Base-by-base conservation (phyloP, 192 early-diverging fungal genomes). In the Rhizophagus sp. region DNA sequence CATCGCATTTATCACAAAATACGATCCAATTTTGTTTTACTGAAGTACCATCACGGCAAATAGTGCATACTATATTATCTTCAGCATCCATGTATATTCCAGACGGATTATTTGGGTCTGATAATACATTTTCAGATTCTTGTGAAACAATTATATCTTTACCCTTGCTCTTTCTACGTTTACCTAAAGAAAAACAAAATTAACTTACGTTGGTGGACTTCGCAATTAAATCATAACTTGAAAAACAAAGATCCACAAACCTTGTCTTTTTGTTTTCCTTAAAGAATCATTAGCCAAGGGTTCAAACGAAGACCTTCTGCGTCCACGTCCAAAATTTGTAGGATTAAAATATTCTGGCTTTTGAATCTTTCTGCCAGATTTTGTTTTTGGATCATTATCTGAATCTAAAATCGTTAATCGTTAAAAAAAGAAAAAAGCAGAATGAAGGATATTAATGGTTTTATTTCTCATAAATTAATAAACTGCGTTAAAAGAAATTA, bases 1-100 rank as follows among this genome's bases (percentile, higher is more conserved):
- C 71, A 70, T 83, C 82, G 62, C 82, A 83, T 4, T 47, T 39
- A 66, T 83, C 82, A 67, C 82, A 83, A 27, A 83, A 67, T 27
- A 83, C 79, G n/a, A 83, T 83, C 25, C 82, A 69, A 75, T 83
- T 83, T 52, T 68, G 62, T 80, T 80, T 79, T 8, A 47, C 63
- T 1, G 82, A 83, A 33, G 75, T 33, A 6, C 82, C 82, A 62
- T 79, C 69, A 47, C 80, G 64, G 47, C 82, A 83, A 68, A 80
- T 36, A 33, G 72, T 57, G 71, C 82, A 83, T n/a, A 83, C 41
- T 33, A 82, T 67, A 33, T 33, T 67, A 30, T 67, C 75, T n/a
- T 73, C 62, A 22, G 64, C 34, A 63, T 62, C 44, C 6, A 63
- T 6, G 9, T 17, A 30, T 22, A 27, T 25, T 41, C 27, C 19